Percentiles rank a stretch among this genome's conserved stretches.
These are phyloP conservation scores for Cladosporium sp. DNA, from an alignment of 2,329 filamentous ascomycete genomes.

Conservation along the genomic window DNA sequence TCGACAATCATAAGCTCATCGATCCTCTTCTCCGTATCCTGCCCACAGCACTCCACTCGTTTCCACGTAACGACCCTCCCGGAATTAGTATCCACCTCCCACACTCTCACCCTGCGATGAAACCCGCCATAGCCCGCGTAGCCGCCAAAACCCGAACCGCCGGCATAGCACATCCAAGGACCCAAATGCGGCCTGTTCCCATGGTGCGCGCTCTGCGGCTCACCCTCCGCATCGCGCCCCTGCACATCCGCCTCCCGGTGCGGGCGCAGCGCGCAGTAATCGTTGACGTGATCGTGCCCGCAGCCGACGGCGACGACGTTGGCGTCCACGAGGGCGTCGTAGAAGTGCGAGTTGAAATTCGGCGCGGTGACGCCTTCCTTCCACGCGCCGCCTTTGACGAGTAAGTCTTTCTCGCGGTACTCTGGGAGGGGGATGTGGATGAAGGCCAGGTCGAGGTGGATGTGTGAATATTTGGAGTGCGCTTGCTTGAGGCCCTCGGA, in stretches of 20 bases:
- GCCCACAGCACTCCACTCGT: conserved; percentile 62
- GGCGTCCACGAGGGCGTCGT: conserved; percentile 80
- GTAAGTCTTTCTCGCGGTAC: conserved; percentile 60
- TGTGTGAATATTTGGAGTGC: conserved; percentile 74
- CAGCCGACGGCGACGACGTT: conserved; percentile 84
- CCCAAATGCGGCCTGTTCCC: conserved; percentile 22
- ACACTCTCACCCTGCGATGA: conserved; percentile 78
- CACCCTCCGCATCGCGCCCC: conserved; percentile 18
- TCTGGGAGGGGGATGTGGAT: conserved; percentile 96
- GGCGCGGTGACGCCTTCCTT: conserved; percentile 84
- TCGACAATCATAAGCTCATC: conserved; percentile 61
- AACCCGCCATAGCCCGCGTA: conserved; percentile 90
- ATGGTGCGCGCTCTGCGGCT: conserved; percentile 2
- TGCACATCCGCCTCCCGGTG: conserved; percentile 17
- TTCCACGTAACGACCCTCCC: conserved; percentile 91
- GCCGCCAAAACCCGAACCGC: conserved; percentile 86
- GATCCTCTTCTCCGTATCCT: conserved; percentile 48
- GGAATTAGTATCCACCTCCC: conserved; percentile 89
- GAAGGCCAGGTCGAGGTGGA: conserved; percentile 94
- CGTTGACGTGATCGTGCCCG: conserved; percentile 95
- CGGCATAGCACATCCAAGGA: conserved; percentile 98
- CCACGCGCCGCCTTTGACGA: conserved; percentile 62
- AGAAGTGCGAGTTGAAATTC: conserved; percentile 86
- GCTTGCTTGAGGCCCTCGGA: conserved; percentile 66
- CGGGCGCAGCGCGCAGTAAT: conserved; percentile 74